phyloP scores from a whole-genome alignment of 148 eudicot genomes.

The Bassia scoparia region DNA sequence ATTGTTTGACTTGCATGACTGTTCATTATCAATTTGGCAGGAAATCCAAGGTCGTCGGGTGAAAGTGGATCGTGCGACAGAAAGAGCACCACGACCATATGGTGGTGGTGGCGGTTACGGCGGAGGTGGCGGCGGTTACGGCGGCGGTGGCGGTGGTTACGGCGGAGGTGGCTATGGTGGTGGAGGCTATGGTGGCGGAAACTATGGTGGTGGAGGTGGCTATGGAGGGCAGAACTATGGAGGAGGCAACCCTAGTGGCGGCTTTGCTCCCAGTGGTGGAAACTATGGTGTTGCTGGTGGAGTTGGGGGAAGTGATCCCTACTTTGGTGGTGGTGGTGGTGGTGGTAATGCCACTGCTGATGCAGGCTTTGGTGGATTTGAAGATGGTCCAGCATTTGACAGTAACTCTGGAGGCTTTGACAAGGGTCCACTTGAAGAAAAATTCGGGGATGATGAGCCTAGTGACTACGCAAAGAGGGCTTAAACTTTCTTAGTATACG shows the following conservation, averaged over 20 bases:
- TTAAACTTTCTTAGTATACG: constrained; percentile 14
- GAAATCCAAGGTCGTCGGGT: constrained; percentile 75
- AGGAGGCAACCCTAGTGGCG: constrained; percentile 22
- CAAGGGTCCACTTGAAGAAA: constrained; percentile 35
- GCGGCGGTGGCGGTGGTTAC: constrained; percentile 30
- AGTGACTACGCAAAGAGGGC: constrained; percentile 30
- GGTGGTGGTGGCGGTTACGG: constrained; percentile 37
- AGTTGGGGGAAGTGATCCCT: constrained; percentile 26
- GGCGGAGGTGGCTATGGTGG: constrained; percentile 22
- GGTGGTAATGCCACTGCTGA: constrained; percentile 30
- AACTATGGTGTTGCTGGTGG: constrained; percentile 30
- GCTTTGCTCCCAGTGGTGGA: constrained; percentile 9
- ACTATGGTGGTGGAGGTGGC: constrained; percentile 23
- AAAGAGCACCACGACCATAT: constrained; percentile 49
- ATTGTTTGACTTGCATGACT: not conserved
- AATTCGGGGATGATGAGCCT: constrained; percentile 24
- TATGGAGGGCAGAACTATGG: no score
- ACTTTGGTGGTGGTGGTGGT: constrained; percentile 29
- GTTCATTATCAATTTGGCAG: constrained; percentile 31
- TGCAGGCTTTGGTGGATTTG: constrained; percentile 34
- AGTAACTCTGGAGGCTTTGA: constrained; percentile 29
- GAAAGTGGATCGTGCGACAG: constrained; percentile 71
- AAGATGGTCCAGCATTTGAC: constrained; percentile 35
- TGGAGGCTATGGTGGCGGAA: constrained; percentile 20
- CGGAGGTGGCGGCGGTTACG: constrained; percentile 34